Evolutionary conservation across 345 rosid genomes (phyloP), one percentile per base, ranked within the genome.

Genomic region (Gossypium raimondii): DNA sequence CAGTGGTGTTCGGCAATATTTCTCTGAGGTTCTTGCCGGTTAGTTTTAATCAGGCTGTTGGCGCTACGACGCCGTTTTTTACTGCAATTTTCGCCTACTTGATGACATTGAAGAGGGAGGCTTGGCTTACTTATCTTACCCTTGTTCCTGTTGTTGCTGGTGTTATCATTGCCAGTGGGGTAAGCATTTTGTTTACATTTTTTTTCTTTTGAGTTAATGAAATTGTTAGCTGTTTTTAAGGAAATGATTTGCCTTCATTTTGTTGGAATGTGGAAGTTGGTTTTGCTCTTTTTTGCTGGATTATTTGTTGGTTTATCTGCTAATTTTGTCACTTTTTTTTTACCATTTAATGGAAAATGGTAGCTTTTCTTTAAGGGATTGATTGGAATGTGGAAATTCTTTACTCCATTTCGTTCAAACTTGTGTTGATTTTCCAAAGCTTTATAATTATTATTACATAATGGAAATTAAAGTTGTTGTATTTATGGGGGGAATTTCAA

Each of bases 111-210:
- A 93, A 89, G 83, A 85, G 97, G 27, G 99, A 96, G 84, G 97
- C 97, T 73, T 96, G 99, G 99, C 84, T 93, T 59, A 96, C 99
- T 76, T 96, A 96, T 69, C 62, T 89, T 68, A 87, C 99, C 68
- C 87, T 96, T 66, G 29, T 96, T 17, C 99, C 99, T 14, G 99
- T 96, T 5, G 99, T 96, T 55, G 83, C 97, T 16, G 99, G 99
- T 9, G 99, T 96, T 79, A 69, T 96, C 63, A 90, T 96, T 78
- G 99, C 99, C n/a, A 93, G 97, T 76, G 99, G 99, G 92, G 99
- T 93, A 83, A 45, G 84, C 56, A 82, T 59, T 25, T 59, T 59
- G 3, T 11, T 59, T 25, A 60, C 64, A 11, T 60, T 60, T 6
- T 25, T 60, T 25, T 34, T 34, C 41, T 34, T 34, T 34, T 34